Evolutionary conservation across 257 asterid species (phyloP).

Genomic region (Gentiana straminea): DNA sequence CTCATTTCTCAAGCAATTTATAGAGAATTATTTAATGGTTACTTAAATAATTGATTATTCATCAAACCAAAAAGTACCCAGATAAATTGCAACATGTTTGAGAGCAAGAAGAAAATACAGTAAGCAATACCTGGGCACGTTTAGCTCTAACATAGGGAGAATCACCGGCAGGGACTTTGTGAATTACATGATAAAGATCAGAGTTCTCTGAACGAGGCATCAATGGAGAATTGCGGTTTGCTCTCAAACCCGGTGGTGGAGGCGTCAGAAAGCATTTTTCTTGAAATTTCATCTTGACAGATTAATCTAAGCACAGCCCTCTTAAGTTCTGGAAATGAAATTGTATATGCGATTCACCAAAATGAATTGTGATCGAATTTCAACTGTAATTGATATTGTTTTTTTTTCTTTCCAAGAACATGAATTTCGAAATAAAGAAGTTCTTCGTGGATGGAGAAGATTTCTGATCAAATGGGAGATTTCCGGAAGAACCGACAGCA

Average conservation of each 20-base stretch:
- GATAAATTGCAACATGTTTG: neutral
- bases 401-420: no score
- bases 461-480: no score
- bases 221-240: conserved; percentile 20
- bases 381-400: no score
- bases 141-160: conserved; percentile 90
- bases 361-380: no score
- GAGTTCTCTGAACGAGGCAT: conserved; percentile 41
- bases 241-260: conserved; percentile 53
- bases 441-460: no score
- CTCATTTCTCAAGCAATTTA: neutral
- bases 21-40: no score
- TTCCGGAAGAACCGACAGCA: no score
- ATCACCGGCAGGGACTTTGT: conserved; percentile 77
- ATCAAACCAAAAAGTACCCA: neutral
- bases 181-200: conserved; percentile 47
- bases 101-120: neutral
- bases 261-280: conserved; percentile 69
- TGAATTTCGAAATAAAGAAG: no score
- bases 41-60: neutral
- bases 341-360: no score
- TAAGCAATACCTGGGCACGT: conserved; percentile 58
- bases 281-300: neutral
- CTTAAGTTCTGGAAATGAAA: no score
- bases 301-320: no score